Evolutionary conservation across 768 basidiomycete species (phyloP).

Genomic region (Kwoniella shandongensis): DNA sequence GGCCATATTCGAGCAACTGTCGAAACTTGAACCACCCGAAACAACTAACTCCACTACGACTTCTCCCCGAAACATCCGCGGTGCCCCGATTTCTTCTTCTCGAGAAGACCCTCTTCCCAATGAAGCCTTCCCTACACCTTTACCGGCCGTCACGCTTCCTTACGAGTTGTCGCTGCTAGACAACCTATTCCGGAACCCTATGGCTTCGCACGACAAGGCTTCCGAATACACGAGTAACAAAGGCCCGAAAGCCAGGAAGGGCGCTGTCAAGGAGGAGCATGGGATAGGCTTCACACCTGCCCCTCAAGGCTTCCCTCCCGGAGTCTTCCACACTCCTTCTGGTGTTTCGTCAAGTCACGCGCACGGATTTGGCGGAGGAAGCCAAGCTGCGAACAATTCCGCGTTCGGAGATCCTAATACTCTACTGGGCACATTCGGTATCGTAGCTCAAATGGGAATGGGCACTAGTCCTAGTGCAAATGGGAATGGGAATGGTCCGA

Average conservation of each 20-base stretch:
- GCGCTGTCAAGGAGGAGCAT: slow-evolving; percentile 10
- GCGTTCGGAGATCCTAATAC: neutral
- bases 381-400: neutral
- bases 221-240: slow-evolving; percentile 49
- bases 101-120: slow-evolving; percentile 47
- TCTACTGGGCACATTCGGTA: slow-evolving; percentile 22
- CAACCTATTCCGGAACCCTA: slow-evolving; percentile 53
- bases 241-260: slow-evolving; percentile 15
- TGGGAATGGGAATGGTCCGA: neutral
- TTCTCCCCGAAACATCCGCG: slow-evolving; percentile 26
- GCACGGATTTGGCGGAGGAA: neutral
- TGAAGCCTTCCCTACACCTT: slow-evolving; percentile 44
- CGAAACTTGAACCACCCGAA: slow-evolving; percentile 21
- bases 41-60: slow-evolving; percentile 7
- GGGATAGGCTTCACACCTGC: slow-evolving; percentile 1
- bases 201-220: slow-evolving; percentile 50
- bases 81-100: slow-evolving; percentile 44
- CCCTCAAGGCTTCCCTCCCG: slow-evolving; percentile 3
- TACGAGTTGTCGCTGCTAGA: slow-evolving; percentile 53
- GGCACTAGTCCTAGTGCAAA: neutral
- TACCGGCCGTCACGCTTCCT: slow-evolving; percentile 46
- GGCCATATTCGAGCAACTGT: slow-evolving; percentile 34
- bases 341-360: neutral
- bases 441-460: slow-evolving; percentile 27
- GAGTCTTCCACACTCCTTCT: neutral